These are phyloP conservation scores for Pelargonium myrrhifolium DNA, from an alignment of 441 rosid species.

Conservation along the genomic window DNA sequence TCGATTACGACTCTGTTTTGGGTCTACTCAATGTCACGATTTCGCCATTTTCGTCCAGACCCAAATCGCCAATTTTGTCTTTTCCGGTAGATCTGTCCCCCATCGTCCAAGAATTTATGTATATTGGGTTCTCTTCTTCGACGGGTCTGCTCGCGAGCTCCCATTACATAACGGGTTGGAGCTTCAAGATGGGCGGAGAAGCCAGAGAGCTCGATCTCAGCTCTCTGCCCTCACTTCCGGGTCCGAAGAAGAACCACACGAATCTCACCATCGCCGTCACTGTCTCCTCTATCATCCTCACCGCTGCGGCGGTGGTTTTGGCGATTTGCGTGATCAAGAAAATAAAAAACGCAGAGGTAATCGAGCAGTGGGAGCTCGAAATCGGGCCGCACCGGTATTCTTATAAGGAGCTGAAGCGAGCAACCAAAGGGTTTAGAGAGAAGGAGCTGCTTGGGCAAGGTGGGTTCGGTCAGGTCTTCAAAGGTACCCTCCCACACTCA, in stretches of 20 bases:
- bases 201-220: constrained; percentile 45
- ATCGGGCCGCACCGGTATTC: constrained; percentile 60
- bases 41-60: constrained; percentile 49
- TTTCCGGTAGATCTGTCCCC: constrained; percentile 42
- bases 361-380: constrained; percentile 71
- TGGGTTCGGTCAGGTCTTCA: constrained; percentile 72
- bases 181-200: constrained; percentile 40
- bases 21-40: constrained; percentile 44
- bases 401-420: constrained; percentile 53
- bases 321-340: constrained; percentile 22
- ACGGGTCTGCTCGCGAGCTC: constrained; percentile 68
- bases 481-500: constrained; percentile 46
- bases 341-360: constrained; percentile 45
- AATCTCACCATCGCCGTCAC: constrained; percentile 28
- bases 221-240: constrained; percentile 53
- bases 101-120: constrained; percentile 45
- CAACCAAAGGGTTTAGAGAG: constrained; percentile 59
- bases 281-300: constrained; percentile 22
- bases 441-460: constrained; percentile 56
- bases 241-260: constrained; percentile 18
- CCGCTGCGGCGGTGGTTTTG: background rate
- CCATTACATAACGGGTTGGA: constrained; percentile 70
- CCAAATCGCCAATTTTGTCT: constrained; percentile 45
- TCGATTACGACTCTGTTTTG: constrained; percentile 49
- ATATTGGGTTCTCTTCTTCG: constrained; percentile 74